phyloP scores from a whole-genome alignment of 441 rosid genomes.

The Kokia cookei region DNA sequence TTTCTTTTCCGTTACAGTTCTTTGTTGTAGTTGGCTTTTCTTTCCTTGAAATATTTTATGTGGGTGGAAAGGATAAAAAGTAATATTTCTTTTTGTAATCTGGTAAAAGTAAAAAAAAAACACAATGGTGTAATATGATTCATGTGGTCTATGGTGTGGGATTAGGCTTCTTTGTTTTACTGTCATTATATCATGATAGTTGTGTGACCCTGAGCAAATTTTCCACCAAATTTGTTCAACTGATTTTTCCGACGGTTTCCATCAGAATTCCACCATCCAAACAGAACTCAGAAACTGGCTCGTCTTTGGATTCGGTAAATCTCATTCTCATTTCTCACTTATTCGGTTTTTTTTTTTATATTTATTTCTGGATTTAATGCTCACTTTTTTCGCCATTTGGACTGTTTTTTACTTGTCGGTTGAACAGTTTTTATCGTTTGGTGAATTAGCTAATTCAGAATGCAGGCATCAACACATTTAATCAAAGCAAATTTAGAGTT shows the following conservation, averaged over 20 bases:
- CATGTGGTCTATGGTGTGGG: background rate
- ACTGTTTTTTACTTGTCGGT: conserved; percentile 14
- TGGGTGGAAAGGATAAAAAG: background rate
- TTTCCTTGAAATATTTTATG: background rate
- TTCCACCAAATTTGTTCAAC: conserved; percentile 15
- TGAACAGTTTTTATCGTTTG: conserved; percentile 8
- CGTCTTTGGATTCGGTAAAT: background rate
- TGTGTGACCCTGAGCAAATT: background rate
- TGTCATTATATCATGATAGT: background rate
- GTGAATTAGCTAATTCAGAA: conserved; percentile 22
- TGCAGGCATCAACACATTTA: conserved; percentile 56
- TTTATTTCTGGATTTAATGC: background rate
- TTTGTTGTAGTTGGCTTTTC: background rate
- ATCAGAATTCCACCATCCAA: background rate
- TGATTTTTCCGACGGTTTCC: conserved; percentile 32
- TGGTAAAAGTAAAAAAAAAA: background rate
- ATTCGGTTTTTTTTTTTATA: background rate
- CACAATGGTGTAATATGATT: background rate
- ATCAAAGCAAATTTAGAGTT: conserved; percentile 34
- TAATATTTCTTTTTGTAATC: background rate
- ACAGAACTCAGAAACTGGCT: background rate
- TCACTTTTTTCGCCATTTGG: background rate
- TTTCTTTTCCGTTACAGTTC: conserved; percentile 4
- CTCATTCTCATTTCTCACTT: background rate
- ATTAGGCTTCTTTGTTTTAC: background rate